These are phyloP conservation scores for Wickerhamomyces queroliae DNA, from an alignment of 805 yeast species.

Conservation along the genomic window DNA sequence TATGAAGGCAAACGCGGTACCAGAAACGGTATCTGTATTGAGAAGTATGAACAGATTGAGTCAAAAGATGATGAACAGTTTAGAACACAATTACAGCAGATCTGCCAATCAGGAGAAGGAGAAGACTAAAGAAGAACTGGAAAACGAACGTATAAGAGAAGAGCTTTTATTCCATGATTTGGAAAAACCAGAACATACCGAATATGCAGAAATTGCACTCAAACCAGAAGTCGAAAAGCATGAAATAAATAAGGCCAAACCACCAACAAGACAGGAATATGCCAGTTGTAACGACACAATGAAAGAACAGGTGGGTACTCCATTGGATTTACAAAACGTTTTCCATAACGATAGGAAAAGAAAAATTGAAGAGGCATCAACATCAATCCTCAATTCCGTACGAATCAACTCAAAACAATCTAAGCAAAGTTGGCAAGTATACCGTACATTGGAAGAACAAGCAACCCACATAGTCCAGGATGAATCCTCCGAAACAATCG, in stretches of 20 bases:
- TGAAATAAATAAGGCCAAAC: conserved; percentile 7
- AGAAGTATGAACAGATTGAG: conserved; percentile 87
- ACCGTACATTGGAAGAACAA: conserved; percentile 19
- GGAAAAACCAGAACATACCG: conserved; percentile 38
- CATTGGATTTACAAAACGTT: conserved; percentile 25
- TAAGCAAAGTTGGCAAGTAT: conserved; percentile 36
- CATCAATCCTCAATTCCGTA: conserved; percentile 41
- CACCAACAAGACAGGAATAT: conserved; percentile 19
- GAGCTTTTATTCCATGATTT: conserved; percentile 49
- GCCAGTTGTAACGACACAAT: conserved; percentile 14
- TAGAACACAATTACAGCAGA: conserved; percentile 37
- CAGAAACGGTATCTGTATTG: conserved; percentile 70
- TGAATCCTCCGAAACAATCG: conserved; percentile 28
- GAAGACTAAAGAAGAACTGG: conserved; percentile 31
- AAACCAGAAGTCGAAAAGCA: conserved; percentile 14
- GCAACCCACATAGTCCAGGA: conserved; percentile 19
- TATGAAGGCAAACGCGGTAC: conserved; percentile 58
- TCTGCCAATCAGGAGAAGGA: conserved; percentile 26
- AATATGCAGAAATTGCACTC: conserved; percentile 42
- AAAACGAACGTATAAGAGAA: conserved; percentile 30
- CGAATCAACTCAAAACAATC: conserved; percentile 50
- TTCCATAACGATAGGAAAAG: conserved; percentile 20
- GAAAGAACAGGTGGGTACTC: conserved; percentile 10
- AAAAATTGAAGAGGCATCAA: conserved; percentile 35
- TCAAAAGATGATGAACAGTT: conserved; percentile 65